Evolutionary conservation across 768 basidiomycete species (phyloP), one percentile per base, ranked within the genome.

Genomic region (Leucocoprinus birnbaumii): DNA sequence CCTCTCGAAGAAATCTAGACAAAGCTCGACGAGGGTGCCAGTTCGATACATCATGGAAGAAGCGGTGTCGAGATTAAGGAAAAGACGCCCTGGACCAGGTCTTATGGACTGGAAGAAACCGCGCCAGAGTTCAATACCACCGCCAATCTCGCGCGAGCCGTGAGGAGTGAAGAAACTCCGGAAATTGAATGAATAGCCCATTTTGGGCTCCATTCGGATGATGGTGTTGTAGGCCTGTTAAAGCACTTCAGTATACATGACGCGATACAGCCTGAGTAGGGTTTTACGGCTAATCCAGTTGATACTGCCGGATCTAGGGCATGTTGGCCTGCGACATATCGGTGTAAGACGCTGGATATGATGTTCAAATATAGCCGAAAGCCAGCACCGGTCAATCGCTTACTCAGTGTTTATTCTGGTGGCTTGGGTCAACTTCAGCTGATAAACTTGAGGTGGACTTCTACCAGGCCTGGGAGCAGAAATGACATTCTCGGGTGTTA

Each of bases 61-160:
- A 0, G 86, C 85, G 51, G 90, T 90, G 61, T 93, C 90, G 59
- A 93, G 78, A 57, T 93, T 93, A 59, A 92, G 76, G 27, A 91
- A 69, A 71, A 93, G 80, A 3, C 73, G 73, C 0, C 82, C 83
- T 14, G 83, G 76, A 0, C 81, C 84, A 14, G 89, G 89, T 19
- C 90, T 76, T 10, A 91, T 78, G 0, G 86, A 88, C 65, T 91
- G 91, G 70, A 92, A 91, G 56, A 89, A 91, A 0, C 90, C 90
- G 3, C 90, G 76, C 88, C 88, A 89, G 2, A 91, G 74, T 18
- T 81, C 75, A 4, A 92, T 73, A 0, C 91, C 90, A 0, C 67
- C 62, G 1, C 89, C 86, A 21, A 90, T 75, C 42, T 74, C 69
- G 57, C 74, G 80, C 3, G 71, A 78, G 56, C 84, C 89, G 0